phyloP scores from a whole-genome alignment of 2,329 filamentous ascomycete species.

The Trichoderma gracile region DNA sequence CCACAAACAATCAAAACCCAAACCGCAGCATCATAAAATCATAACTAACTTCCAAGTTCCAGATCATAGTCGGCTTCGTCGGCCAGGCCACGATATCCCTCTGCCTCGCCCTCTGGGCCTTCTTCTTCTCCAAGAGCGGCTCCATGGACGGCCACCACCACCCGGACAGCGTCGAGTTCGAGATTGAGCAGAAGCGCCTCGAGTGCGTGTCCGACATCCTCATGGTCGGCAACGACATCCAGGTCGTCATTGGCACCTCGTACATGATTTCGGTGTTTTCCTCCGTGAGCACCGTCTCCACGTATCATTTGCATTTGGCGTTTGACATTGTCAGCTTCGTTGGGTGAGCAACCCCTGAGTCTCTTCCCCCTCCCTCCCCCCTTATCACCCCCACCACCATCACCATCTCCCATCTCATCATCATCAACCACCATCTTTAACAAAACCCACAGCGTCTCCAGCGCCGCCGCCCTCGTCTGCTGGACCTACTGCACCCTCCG shows the following conservation, averaged over 20 bases:
- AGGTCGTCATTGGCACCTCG: conserved; percentile 37
- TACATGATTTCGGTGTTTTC: conserved; percentile 37
- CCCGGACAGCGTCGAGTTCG: conserved; percentile 34
- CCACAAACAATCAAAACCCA: not conserved
- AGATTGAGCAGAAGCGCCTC: conserved; percentile 36
- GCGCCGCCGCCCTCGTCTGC: conserved; percentile 38
- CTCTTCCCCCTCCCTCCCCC: not conserved
- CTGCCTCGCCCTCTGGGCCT: conserved; percentile 37
- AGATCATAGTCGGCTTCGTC: conserved; percentile 39
- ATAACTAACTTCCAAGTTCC: not conserved
- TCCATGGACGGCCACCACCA: conserved; percentile 33
- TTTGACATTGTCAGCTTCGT: conserved; percentile 40
- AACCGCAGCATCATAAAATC: not conserved
- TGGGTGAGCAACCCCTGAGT: conserved; percentile 30
- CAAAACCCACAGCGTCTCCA: conserved; percentile 22
- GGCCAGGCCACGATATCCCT: conserved; percentile 32
- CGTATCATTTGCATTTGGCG: conserved; percentile 39
- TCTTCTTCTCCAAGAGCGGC: conserved; percentile 37
- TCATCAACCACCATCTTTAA: not conserved
- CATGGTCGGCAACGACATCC: conserved; percentile 39
- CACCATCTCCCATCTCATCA: too few relatives aligned
- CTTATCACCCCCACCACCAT: too few relatives aligned
- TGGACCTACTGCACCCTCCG: conserved; percentile 35
- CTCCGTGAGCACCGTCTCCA: conserved; percentile 32
- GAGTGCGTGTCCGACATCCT: conserved; percentile 38